phyloP scores from a whole-genome alignment of 495 filamentous ascomycete species.

The Neurospora discreta region DNA sequence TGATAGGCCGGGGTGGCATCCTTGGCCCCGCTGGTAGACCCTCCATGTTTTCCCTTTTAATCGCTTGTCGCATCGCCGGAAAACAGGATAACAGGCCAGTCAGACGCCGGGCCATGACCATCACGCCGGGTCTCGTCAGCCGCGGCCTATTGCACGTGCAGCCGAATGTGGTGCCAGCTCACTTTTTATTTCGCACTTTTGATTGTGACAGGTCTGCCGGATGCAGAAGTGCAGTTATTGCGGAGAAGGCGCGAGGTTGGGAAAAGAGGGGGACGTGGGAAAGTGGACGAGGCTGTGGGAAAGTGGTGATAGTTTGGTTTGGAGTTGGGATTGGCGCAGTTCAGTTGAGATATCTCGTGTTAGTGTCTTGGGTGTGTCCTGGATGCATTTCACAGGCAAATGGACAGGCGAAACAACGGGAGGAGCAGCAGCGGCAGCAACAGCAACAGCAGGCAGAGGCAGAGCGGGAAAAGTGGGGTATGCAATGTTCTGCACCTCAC shows the following conservation, averaged over 20 bases:
- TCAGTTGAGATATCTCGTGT: background rate
- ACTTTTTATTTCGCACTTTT: slow-evolving; percentile 7
- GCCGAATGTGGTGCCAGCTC: slow-evolving; percentile 20
- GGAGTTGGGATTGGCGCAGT: background rate
- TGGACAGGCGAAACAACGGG: background rate
- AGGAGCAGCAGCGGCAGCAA: background rate
- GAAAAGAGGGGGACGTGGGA: slow-evolving; percentile 3
- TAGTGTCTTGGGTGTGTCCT: background rate
- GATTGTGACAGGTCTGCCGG: slow-evolving; percentile 20
- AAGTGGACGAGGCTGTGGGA: background rate
- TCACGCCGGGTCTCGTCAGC: background rate
- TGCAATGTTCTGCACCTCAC: background rate
- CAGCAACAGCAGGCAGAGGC: background rate
- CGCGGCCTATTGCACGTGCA: slow-evolving; percentile 20
- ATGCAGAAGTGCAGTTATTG: background rate
- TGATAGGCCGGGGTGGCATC: slow-evolving; percentile 23
- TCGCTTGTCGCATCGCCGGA: background rate
- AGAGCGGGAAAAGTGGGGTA: slow-evolving; percentile 10
- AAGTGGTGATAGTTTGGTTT: background rate
- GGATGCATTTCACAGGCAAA: background rate
- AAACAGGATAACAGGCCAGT: slow-evolving; percentile 17
- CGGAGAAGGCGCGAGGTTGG: background rate
- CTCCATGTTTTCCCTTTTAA: background rate
- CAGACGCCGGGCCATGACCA: slow-evolving; percentile 8
- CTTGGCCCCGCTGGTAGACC: slow-evolving; percentile 14